Conservation (phyloP, 2,329 filamentous ascomycete species). For the Blastomyces emzantsi region DNA sequence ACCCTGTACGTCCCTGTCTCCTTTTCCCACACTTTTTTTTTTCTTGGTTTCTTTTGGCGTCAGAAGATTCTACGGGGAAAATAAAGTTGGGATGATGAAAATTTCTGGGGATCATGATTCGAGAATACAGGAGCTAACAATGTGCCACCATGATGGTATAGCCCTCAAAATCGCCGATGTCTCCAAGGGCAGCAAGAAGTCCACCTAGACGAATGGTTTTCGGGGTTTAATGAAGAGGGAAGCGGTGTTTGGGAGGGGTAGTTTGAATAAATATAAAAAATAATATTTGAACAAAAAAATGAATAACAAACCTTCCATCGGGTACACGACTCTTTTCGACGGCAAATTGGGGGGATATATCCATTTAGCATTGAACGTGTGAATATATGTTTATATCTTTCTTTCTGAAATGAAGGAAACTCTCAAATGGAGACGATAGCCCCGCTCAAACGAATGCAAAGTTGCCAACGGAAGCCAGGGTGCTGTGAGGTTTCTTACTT, state of each 20-base stretch:
- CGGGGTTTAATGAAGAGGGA: constrained; percentile 6
- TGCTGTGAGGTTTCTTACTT: background rate
- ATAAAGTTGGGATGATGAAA: background rate
- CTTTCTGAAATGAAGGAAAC: too few relatives aligned
- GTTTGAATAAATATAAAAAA: background rate
- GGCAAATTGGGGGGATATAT: background rate
- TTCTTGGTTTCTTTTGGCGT: background rate
- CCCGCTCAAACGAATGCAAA: background rate
- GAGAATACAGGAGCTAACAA: background rate
- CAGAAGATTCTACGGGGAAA: background rate
- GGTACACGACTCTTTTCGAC: background rate
- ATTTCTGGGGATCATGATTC: background rate
- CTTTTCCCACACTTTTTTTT: background rate
- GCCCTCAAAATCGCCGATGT: constrained; percentile 39
- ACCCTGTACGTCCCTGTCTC: constrained; percentile 62
- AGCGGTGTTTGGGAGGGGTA: background rate
- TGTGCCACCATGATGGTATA: constrained; percentile 18
- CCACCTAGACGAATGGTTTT: constrained; percentile 12
- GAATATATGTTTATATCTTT: background rate
- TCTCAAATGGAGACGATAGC: too few relatives aligned
- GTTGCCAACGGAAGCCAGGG: background rate
- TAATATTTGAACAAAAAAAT: background rate
- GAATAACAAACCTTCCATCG: background rate
- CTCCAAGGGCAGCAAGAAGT: constrained; percentile 40
- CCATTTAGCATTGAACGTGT: background rate